phyloP scores from a whole-genome alignment of 495 filamentous ascomycete species.

The Lophiostoma macrostomum region DNA sequence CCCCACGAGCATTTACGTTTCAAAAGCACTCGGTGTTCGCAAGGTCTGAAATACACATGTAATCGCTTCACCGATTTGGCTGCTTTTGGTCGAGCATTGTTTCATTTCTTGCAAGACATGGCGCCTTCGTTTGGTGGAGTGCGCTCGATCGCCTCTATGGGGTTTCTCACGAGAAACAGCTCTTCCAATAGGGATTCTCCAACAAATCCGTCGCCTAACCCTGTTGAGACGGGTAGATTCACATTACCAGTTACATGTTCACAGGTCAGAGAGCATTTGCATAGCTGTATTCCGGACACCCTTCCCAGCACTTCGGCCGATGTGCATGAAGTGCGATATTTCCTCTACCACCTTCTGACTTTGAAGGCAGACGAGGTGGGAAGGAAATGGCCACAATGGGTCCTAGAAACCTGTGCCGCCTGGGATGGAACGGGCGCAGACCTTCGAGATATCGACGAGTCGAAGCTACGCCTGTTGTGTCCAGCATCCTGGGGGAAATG shows the following conservation, averaged over 20 bases:
- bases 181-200: no score
- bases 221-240: no score
- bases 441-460: background rate
- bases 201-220: no score
- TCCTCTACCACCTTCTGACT: slow-evolving; percentile 23
- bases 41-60: no score
- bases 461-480: background rate
- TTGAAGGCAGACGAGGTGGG: slow-evolving; percentile 2
- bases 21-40: no score
- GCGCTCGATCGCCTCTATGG: no score
- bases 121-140: no score
- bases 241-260: background rate
- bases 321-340: slow-evolving; percentile 15
- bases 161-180: no score
- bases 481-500: background rate
- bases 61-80: no score
- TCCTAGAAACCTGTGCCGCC: slow-evolving; percentile 7
- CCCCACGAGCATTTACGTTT: no score
- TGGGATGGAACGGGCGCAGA: slow-evolving; percentile 14
- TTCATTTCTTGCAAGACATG: no score
- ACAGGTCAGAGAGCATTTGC: background rate
- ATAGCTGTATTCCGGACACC: background rate
- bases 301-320: background rate
- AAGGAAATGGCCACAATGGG: slow-evolving; percentile 19
- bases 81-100: no score